These are phyloP conservation scores for Pseudonectria buxi DNA, from an alignment of 2,329 filamentous ascomycete genomes.

Conservation along the genomic window DNA sequence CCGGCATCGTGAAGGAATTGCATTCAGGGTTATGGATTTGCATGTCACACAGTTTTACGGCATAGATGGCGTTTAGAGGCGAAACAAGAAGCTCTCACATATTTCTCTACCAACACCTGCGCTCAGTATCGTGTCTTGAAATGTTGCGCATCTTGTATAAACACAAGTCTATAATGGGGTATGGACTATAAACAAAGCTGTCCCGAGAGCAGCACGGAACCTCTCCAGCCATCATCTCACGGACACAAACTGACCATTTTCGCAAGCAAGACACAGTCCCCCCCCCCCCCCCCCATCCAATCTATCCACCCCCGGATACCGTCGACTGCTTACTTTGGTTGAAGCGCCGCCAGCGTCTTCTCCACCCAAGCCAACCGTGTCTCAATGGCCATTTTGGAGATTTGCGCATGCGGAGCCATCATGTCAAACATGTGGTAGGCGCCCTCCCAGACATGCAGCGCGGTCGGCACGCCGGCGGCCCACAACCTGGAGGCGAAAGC, in stretches of 20 bases:
- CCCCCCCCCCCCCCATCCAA: too few relatives aligned
- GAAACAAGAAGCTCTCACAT: slow-evolving; percentile 10
- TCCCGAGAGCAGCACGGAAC: too few relatives aligned
- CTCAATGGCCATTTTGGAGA: slow-evolving; percentile 7
- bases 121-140: too few relatives aligned
- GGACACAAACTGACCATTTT: too few relatives aligned
- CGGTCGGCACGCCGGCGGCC: slow-evolving; percentile 33
- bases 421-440: slow-evolving; percentile 34
- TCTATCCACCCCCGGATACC: too few relatives aligned
- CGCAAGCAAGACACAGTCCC: too few relatives aligned
- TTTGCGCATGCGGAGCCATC: slow-evolving; percentile 9
- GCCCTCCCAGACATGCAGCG: slow-evolving; percentile 38
- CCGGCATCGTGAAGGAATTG: slow-evolving; percentile 8
- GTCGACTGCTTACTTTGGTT: too few relatives aligned
- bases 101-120: background rate
- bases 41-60: slow-evolving; percentile 14
- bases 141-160: too few relatives aligned
- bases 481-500: slow-evolving; percentile 33
- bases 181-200: too few relatives aligned
- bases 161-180: too few relatives aligned
- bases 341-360: slow-evolving; percentile 5
- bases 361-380: slow-evolving; percentile 11
- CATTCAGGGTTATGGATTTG: slow-evolving; percentile 13
- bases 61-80: slow-evolving; percentile 25
- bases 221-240: too few relatives aligned